Base-by-base conservation (phyloP, 305 asterid genomes). In the Fraxinus ornus region DNA sequence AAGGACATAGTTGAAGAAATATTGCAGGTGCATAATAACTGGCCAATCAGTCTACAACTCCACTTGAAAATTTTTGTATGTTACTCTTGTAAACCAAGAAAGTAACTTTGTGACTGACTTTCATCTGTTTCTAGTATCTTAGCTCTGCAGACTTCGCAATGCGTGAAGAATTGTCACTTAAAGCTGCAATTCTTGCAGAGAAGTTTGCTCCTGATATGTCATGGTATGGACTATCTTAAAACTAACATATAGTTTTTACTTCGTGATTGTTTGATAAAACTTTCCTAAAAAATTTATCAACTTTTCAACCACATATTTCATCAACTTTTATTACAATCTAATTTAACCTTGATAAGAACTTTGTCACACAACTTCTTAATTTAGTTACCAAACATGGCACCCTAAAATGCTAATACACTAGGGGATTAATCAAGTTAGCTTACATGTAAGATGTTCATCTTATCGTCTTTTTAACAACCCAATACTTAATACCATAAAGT, bases 1-100 rank as follows among this genome's bases (percentile, higher is more conserved):
- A 94, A 97, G 89, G 99, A 97, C 93, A 97, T 97, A 82, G 99
- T 97, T 86, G 99, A 97, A 89, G 99, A 97, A 88, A 83, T 97
- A 78, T 90, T 97, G 44, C 99, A 97, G 98, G 99, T 97, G 81
- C 74, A 7, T 80, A 41, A 28, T 80, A 77, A 13, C 71, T 77
- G 64, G 52, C 52, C 21, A 47, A 73, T 5, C 64, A 47, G 19
- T 75, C 68, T 30, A 49, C 17, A 15, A 37, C 77, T 21, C 21
- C 74, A 75, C 60, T 52, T 57, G 47, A 57, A 19, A 7, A n/a
- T 1, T 52, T 52, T 4, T 52, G 22, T 52, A 39, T n/a, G 28
- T 71, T 80, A 35, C 32, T 80, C 39, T 33, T 41, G 44, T 68
- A 62, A 33, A 49, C 79, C 68, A 49, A 78, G 39, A 76, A 78